Percentiles rank a stretch among this genome's conserved stretches.
phyloP scores from a whole-genome alignment of 2,329 filamentous ascomycete genomes.

The Penicillium sp. region DNA sequence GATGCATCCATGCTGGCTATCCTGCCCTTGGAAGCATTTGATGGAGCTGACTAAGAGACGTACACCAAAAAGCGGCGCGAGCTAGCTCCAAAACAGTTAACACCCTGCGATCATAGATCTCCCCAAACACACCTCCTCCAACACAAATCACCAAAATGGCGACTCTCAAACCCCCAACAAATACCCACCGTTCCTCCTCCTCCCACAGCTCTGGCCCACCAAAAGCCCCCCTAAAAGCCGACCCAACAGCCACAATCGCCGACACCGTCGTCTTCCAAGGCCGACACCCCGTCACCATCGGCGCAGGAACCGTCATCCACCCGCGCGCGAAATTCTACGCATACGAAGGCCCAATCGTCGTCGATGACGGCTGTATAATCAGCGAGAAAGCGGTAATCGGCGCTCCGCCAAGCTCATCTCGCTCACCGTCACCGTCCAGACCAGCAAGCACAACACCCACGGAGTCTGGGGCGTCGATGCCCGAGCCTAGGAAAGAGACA shows the following conservation, averaged over 20 bases:
- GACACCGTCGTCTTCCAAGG: slow-evolving; percentile 54
- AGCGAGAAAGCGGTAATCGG: slow-evolving; percentile 61
- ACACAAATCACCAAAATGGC: slow-evolving; percentile 16
- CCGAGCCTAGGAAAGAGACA: slow-evolving; percentile 8
- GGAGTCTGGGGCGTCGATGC: slow-evolving; percentile 1
- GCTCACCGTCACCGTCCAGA: slow-evolving; percentile 12
- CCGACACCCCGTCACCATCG: slow-evolving; percentile 74
- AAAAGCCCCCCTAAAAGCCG: slow-evolving; percentile 38
- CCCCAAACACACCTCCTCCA: slow-evolving; percentile 10
- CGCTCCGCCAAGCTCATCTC: slow-evolving; percentile 47
- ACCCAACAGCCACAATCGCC: slow-evolving; percentile 41
- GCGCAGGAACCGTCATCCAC: slow-evolving; percentile 77
- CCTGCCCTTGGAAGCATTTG: not conserved
- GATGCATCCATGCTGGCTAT: not conserved
- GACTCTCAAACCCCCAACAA: slow-evolving; percentile 33
- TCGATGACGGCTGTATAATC: slow-evolving; percentile 79
- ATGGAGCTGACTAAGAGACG: slow-evolving; percentile 1
- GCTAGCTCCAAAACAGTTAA: not conserved
- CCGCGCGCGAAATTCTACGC: slow-evolving; percentile 79
- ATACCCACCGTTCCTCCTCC: slow-evolving; percentile 27
- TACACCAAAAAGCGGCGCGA: not conserved
- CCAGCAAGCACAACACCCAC: slow-evolving; percentile 1
- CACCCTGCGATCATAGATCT: not conserved
- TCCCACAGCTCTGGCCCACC: slow-evolving; percentile 28
- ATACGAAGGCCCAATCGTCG: slow-evolving; percentile 71